Base-by-base conservation (phyloP, 2,329 filamentous ascomycete species). In the Ilyonectria robusta region DNA sequence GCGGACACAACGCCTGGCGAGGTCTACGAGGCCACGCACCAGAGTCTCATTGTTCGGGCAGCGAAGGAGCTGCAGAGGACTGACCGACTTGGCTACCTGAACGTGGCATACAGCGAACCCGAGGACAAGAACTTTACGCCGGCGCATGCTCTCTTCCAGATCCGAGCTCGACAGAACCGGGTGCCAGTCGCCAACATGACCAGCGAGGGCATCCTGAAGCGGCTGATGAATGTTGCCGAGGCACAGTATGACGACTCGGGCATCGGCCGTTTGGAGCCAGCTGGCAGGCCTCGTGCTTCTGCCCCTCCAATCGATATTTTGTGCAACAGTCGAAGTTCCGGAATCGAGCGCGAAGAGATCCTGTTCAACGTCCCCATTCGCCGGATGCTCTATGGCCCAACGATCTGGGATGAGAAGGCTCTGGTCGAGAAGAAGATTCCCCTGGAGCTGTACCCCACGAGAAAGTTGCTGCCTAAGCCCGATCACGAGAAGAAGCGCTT, bases 281-380 rank as follows among this genome's bases (percentile, higher is more conserved):
- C 94, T 67, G 93, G 91, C 53, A 86, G 92, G 68, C 93, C 94
- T n/a, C 87, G 87, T 15, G 94, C 93, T 3, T 90, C 93, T 2
- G 95, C 96, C 5, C 95, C 95, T 7, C 96, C 96, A 0, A 91
- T 98, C 66, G 91, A 95, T 70, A 86, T 98, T 6, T 87, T 89
- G 48, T 95, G 92, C 78, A 91, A 91, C 54, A 93, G 91, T 69
- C 90, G 91, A 55, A 86, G 87, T 48, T 82, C 88, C 0, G 82
- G 87, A 6, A 80, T 86, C 15, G 95, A 98, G 80, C 90, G 89
- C 59, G 87, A 94, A 66, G 87, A 91, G 50, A 86, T 90, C 6
- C 81, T 97, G 74, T 99, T 98, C 87, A 98, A 95, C 75, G 76
- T 88, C 0, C 81, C 86, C 0, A 88, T 97, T 66, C 93, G 95